phyloP scores from a whole-genome alignment of 495 filamentous ascomycete species.

The Lepraria neglecta region DNA sequence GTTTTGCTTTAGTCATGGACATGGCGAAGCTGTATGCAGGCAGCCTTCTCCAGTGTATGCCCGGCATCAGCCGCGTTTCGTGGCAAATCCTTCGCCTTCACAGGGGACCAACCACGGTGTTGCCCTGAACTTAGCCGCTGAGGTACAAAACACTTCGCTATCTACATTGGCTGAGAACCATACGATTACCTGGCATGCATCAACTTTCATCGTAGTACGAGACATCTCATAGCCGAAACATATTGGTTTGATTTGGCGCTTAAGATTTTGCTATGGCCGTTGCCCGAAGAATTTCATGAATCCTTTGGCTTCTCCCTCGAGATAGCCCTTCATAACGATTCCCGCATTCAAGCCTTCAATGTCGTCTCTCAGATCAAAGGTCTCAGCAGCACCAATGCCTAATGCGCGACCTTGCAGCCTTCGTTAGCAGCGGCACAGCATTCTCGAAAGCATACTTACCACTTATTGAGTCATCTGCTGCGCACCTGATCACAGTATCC shows the following conservation, averaged over 20 bases:
- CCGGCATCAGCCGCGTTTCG: too few species aligned
- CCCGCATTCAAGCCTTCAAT: constrained; percentile 17
- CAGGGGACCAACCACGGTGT: too few species aligned
- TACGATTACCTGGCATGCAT: too few species aligned
- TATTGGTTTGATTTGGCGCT: not conserved
- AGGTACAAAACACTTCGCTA: too few species aligned
- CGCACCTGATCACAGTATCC: constrained; percentile 13
- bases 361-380: constrained; percentile 18
- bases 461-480: constrained; percentile 8
- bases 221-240: too few species aligned
- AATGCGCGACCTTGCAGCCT: constrained; percentile 11
- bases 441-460: not conserved
- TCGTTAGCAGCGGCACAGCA: not conserved
- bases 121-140: too few species aligned
- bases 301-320: constrained; percentile 12
- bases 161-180: too few species aligned
- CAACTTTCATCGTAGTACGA: too few species aligned
- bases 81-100: too few species aligned
- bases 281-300: constrained; percentile 6
- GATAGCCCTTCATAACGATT: constrained; percentile 4
- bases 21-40: too few species aligned
- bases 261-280: constrained; percentile 3
- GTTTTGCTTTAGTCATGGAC: too few species aligned
- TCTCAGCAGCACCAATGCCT: constrained; percentile 8
- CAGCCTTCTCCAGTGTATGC: too few species aligned